A percentile compares a stretch with the other conserved stretches of the same genome.
These are phyloP conservation scores for Coccomyxa subellipsoidea DNA, from an alignment of 163 green algal species.

Conservation along the genomic window DNA sequence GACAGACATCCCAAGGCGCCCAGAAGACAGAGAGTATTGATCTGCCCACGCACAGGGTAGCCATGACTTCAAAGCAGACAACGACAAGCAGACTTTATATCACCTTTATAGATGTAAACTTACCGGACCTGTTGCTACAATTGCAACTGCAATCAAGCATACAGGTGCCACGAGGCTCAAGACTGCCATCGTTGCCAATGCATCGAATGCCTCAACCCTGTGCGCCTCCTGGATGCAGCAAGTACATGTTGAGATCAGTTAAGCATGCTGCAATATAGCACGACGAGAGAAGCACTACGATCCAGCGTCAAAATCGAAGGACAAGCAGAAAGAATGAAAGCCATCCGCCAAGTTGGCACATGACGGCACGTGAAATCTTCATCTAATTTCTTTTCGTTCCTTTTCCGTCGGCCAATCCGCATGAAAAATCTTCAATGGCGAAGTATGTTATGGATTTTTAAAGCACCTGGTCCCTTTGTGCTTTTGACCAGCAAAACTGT, in stretches of 20 bases:
- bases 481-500: not conserved
- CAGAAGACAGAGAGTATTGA: not conserved
- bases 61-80: not conserved
- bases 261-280: too few relatives aligned
- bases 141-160: not conserved
- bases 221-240: too few relatives aligned
- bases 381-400: not conserved
- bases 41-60: not conserved
- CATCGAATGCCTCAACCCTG: too few relatives aligned
- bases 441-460: not conserved
- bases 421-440: too few relatives aligned
- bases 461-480: not conserved
- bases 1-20: not conserved
- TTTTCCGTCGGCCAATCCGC: too few relatives aligned
- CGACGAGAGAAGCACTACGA: too few relatives aligned
- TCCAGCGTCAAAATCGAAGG: too few relatives aligned
- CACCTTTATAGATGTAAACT: not conserved
- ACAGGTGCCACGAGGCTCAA: conserved; percentile 21
- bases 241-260: too few relatives aligned
- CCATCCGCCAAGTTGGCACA: too few relatives aligned
- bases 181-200: not conserved
- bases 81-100: too few relatives aligned
- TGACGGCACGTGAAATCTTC: not conserved
- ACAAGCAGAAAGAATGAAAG: too few relatives aligned
- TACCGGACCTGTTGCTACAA: not conserved